A percentile compares a stretch with the other conserved stretches of the same genome.
phyloP scores from a whole-genome alignment of 352 stramenopile genomes.

The Phytopythium mirpurense region DNA sequence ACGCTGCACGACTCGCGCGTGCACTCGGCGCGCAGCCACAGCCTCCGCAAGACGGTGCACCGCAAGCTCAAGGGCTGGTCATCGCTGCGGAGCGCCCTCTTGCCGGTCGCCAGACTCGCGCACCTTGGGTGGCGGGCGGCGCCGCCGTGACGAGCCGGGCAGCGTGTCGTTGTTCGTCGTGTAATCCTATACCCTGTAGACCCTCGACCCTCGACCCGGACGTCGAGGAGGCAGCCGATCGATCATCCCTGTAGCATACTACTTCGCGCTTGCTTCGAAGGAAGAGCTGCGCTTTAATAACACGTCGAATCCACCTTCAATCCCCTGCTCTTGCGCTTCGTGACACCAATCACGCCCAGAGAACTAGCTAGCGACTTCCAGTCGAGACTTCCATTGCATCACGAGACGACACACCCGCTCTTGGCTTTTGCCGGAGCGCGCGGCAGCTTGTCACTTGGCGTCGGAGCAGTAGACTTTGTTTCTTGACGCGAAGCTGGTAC shows the following conservation, averaged over 20 bases:
- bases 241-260: conserved; percentile 3
- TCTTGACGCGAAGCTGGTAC: too few relatives aligned
- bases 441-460: background rate
- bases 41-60: conserved; percentile 22
- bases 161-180: background rate
- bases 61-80: conserved; percentile 35
- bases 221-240: background rate
- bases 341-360: background rate
- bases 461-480: background rate
- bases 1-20: conserved; percentile 45
- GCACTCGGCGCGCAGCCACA: conserved; percentile 14
- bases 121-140: conserved; percentile 1
- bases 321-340: background rate
- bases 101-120: background rate
- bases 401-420: too few relatives aligned
- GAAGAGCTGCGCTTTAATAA: conserved; percentile 1
- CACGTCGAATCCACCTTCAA: background rate
- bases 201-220: background rate
- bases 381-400: too few relatives aligned
- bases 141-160: background rate
- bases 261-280: background rate
- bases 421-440: background rate
- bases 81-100: conserved; percentile 12
- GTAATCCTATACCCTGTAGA: conserved; percentile 3
- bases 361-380: too few relatives aligned